Conservation (phyloP, 1,139 yeast genomes). For the Nakaseomyces glabratus region DNA sequence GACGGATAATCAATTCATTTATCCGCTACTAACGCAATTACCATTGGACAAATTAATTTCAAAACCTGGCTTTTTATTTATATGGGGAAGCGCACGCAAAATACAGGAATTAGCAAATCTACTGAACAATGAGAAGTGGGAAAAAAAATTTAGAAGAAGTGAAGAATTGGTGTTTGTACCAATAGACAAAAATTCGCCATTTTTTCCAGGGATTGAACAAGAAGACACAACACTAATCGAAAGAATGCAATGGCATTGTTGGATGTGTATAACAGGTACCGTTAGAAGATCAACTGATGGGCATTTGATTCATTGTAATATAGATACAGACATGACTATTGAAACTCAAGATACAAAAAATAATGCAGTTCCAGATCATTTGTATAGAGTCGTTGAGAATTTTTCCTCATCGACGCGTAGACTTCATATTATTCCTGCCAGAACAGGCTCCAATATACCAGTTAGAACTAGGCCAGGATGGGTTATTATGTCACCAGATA, state of each 20-base stretch:
- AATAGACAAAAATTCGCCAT: slow-evolving; percentile 49
- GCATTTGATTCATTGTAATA: slow-evolving; percentile 82
- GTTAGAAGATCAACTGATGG: slow-evolving; percentile 77
- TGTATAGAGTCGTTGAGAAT: slow-evolving; percentile 82
- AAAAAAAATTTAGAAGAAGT: slow-evolving; percentile 72
- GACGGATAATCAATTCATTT: slow-evolving; percentile 57
- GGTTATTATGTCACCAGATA: slow-evolving; percentile 85
- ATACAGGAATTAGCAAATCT: slow-evolving; percentile 53
- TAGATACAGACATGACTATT: slow-evolving; percentile 79
- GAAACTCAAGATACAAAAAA: slow-evolving; percentile 34
- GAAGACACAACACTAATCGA: slow-evolving; percentile 40
- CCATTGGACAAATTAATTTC: slow-evolving; percentile 70
- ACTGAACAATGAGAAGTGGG: slow-evolving; percentile 51
- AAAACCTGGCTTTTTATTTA: slow-evolving; percentile 74
- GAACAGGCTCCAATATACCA: slow-evolving; percentile 53
- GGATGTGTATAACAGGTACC: slow-evolving; percentile 96
- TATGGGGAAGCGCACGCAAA: slow-evolving; percentile 77
- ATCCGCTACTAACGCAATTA: slow-evolving; percentile 49
- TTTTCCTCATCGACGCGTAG: slow-evolving; percentile 75
- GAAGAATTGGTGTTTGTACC: slow-evolving; percentile 76
- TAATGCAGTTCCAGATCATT: slow-evolving; percentile 61
- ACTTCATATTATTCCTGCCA: slow-evolving; percentile 72
- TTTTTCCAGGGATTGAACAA: slow-evolving; percentile 41
- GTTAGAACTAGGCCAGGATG: slow-evolving; percentile 76
- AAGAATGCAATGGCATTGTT: slow-evolving; percentile 81